Conservation (phyloP, 139 green algal species). For the Coelastrella sp. region DNA sequence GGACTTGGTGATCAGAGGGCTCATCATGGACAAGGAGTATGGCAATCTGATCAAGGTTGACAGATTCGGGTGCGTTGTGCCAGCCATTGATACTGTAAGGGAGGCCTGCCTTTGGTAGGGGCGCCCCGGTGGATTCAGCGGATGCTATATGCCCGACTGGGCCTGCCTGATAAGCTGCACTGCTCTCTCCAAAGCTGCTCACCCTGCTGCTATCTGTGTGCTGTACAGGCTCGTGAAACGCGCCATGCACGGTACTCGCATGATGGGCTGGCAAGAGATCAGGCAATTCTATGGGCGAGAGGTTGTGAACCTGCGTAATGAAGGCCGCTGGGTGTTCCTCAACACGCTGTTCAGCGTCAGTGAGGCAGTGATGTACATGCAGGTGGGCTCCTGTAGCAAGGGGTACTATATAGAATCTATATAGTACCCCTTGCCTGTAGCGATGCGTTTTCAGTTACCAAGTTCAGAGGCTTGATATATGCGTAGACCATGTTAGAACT, state of each 20-base stretch:
- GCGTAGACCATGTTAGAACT: no score
- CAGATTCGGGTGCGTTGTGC: slow-evolving; percentile 60
- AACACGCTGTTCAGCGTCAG: slow-evolving; percentile 97
- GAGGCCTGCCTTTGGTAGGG: no score
- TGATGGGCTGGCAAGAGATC: slow-evolving; percentile 88
- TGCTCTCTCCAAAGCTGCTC: no score
- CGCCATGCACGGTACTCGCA: slow-evolving; percentile 94
- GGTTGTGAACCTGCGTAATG: slow-evolving; percentile 89
- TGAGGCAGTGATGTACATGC: slow-evolving; percentile 94
- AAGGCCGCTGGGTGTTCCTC: slow-evolving; percentile 92
- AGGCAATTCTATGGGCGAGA: slow-evolving; percentile 88
- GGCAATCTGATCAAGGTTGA: slow-evolving; percentile 88
- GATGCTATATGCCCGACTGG: no score
- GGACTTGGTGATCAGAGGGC: slow-evolving; percentile 86
- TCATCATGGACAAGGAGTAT: slow-evolving; percentile 85
- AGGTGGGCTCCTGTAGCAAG: slow-evolving; percentile 63
- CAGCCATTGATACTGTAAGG: background rate
- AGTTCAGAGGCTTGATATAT: no score
- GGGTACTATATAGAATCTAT: no score
- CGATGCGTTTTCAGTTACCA: background rate
- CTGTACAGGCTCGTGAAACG: slow-evolving; percentile 89
- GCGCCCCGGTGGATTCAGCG: no score
- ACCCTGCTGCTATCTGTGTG: background rate
- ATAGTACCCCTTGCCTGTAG: no score
- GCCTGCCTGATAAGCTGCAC: no score